Base-by-base conservation (phyloP, 2,329 filamentous ascomycete genomes). In the Epichloe brachyelytri region DNA sequence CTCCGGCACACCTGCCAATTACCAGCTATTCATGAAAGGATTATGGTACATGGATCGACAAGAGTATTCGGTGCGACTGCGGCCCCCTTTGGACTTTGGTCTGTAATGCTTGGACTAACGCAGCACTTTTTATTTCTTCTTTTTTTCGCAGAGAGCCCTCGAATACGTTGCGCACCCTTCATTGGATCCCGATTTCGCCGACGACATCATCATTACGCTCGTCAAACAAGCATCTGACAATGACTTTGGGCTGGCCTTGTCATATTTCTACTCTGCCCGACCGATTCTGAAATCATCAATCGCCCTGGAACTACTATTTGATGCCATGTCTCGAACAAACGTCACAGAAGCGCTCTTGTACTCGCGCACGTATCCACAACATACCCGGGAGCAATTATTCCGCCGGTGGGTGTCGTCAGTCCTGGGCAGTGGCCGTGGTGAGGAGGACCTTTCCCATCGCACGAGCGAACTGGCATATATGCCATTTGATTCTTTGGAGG, bases 151-250 rank as follows among this genome's bases (percentile, higher is more conserved):
- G 77, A 68, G 71, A 56, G 86, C 88, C 3, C 73, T 94, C 30
- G 82, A 88, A 58, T 82, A 84, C 62, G 77, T 95, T 14, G 83
- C 86, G 4, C 84, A 93, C 59, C 88, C 88, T 0, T 87, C 85
- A 1, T 75, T 94, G 4, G 81, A 84, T 19, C 82, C 86, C 37
- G 88, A 88, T 50, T 94, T 93, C 60, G 78, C 86, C 51, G 87
- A 93, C 67, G 86, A 94, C 54, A 90, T 94, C 49, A 75, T 93
- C 57, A 76, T 77, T 26, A 76, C 77, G 4, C 77, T 93, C 4
- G 79, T 87, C 48, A 75, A 77, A 38, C 76, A 81, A 56, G 74
- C 80, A 20, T 68, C 77, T 38, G 69, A 74, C 41, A 69, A 75
- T 51, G 82, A 88, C 61, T 78, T 79, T 59, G 75, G 71, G 26